Conservation (phyloP, 2,329 filamentous ascomycete genomes). For the Alternaria arborescens region DNA sequence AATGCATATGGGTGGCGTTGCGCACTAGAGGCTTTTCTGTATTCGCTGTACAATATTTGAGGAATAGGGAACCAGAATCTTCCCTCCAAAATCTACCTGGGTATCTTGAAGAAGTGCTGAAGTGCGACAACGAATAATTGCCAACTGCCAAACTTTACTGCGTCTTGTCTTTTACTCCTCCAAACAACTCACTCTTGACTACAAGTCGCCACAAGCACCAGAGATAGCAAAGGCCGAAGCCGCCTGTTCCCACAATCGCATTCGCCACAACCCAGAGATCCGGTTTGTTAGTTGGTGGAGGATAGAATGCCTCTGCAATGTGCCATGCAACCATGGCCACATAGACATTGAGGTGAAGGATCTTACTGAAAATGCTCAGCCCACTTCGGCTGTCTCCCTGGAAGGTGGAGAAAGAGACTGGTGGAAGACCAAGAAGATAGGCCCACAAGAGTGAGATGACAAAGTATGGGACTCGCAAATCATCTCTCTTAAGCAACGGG, state of each 20-base stretch:
- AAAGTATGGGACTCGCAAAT: constrained; percentile 82
- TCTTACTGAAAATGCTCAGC: constrained; percentile 66
- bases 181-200: constrained; percentile 63
- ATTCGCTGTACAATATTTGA: constrained; percentile 33
- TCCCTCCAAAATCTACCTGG: constrained; percentile 35
- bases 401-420: constrained; percentile 75
- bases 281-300: constrained; percentile 78
- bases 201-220: constrained; percentile 84
- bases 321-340: constrained; percentile 83
- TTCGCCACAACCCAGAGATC: constrained; percentile 96
- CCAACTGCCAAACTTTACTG: constrained; percentile 37
- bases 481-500: constrained; percentile 85
- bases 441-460: constrained; percentile 89
- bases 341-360: constrained; percentile 82
- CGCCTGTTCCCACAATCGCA: constrained; percentile 82
- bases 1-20: constrained; percentile 43
- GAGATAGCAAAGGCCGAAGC: constrained; percentile 85
- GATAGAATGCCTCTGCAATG: constrained; percentile 71
- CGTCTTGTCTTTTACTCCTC: constrained; percentile 50
- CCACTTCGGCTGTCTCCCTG: constrained; percentile 56
- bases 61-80: constrained; percentile 33
- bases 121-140: constrained; percentile 1
- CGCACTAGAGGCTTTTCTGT: constrained; percentile 33
- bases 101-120: constrained; percentile 29
- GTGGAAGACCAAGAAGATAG: constrained; percentile 87